Conservation (phyloP, 2,329 filamentous ascomycete species). For the Colletotrichum euphorbiae region DNA sequence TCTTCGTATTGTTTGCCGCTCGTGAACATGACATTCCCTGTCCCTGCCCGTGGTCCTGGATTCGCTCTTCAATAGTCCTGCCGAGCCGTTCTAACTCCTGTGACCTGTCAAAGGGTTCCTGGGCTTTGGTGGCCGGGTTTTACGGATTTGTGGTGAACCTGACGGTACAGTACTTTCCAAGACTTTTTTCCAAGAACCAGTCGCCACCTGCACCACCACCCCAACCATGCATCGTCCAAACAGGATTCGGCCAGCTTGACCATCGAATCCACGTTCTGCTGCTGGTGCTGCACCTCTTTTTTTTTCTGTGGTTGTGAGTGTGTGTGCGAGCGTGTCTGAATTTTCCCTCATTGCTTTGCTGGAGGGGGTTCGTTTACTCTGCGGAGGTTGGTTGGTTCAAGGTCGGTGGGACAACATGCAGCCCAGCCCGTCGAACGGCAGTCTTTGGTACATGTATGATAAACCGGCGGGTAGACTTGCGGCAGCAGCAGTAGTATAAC, state of each 20-base stretch:
- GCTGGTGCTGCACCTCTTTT: background rate
- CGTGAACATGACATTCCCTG: background rate
- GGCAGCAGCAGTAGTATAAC: constrained; percentile 23
- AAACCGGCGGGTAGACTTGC: constrained; percentile 5
- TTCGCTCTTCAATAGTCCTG: constrained; percentile 2
- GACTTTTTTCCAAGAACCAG: constrained; percentile 2
- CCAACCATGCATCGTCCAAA: constrained; percentile 14
- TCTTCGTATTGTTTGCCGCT: constrained; percentile 31
- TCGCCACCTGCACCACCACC: constrained; percentile 28
- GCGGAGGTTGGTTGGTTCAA: constrained; percentile 22
- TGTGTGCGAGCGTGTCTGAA: background rate
- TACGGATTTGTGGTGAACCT: constrained; percentile 4
- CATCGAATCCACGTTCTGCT: constrained; percentile 9
- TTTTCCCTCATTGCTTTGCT: constrained; percentile 3
- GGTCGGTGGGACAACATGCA: constrained; percentile 1
- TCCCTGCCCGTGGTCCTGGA: background rate
- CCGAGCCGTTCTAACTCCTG: background rate
- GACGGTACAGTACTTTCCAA: constrained; percentile 22
- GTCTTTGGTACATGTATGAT: background rate
- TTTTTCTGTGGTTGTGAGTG: background rate
- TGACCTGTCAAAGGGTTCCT: background rate
- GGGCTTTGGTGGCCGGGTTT: no score
- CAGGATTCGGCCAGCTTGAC: constrained; percentile 6
- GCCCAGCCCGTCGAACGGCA: background rate
- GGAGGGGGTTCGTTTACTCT: background rate